phyloP scores from a whole-genome alignment of 257 asterid species.

The Scutellaria barbata region DNA sequence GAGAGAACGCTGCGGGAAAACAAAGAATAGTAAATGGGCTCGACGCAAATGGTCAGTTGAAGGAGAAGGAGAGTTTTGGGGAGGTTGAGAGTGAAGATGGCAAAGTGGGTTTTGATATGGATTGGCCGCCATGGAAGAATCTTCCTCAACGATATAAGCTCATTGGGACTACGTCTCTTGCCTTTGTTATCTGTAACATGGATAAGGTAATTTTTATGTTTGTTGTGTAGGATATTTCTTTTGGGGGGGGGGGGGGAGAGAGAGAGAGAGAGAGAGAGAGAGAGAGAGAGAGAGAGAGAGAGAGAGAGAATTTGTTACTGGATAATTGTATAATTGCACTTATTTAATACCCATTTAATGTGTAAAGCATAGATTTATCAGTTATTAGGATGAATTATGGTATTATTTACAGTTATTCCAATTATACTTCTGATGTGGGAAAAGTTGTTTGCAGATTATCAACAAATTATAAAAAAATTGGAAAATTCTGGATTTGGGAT shows the following conservation, averaged over 20 bases:
- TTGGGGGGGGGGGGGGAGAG: neutral
- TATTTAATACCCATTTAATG: neutral
- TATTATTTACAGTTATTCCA: neutral
- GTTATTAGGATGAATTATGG: neutral
- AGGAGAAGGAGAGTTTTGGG: conserved; percentile 44
- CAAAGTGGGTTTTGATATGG: conserved; percentile 53
- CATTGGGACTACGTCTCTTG: conserved; percentile 90
- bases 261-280: neutral
- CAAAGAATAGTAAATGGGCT: conserved; percentile 46
- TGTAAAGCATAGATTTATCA: neutral
- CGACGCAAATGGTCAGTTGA: conserved; percentile 51
- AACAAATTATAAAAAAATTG: neutral
- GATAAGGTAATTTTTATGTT: conserved; percentile 66
- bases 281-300: neutral
- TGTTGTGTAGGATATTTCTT: neutral
- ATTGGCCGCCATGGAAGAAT: conserved; percentile 93
- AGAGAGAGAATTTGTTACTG: conserved; percentile 7
- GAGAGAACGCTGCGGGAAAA: conserved; percentile 46
- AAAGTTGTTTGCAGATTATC: neutral
- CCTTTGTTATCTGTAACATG: conserved; percentile 94
- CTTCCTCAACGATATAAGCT: conserved; percentile 88
- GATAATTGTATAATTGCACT: neutral
- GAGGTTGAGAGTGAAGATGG: conserved; percentile 40
- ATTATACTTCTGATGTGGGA: neutral
- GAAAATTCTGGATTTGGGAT: neutral